These are phyloP conservation scores for Colletotrichum orbiculare DNA, from an alignment of 2,329 filamentous ascomycete genomes.

Conservation along the genomic window DNA sequence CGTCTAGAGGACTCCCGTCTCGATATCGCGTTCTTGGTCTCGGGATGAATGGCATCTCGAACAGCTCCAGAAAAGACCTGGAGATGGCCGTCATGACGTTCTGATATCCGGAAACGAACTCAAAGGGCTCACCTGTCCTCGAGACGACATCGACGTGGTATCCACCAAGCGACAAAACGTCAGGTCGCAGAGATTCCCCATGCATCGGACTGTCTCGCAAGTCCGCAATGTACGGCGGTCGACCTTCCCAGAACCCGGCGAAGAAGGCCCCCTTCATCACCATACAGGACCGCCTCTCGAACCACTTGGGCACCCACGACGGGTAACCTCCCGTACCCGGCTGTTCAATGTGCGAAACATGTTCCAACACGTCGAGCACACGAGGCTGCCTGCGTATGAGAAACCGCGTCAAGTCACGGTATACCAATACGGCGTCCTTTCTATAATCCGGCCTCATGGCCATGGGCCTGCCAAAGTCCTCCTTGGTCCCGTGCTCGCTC, in stretches of 20 bases:
- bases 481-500: conserved; percentile 18
- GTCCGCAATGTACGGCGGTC: conserved; percentile 24
- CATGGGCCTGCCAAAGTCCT: conserved; percentile 28
- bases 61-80: conserved; percentile 16
- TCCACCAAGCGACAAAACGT: conserved; percentile 29
- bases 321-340: conserved; percentile 30
- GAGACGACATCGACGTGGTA: conserved; percentile 29
- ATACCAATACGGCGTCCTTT: conserved; percentile 27
- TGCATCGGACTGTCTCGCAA: conserved; percentile 23
- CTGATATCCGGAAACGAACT: conserved; percentile 8
- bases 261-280: conserved; percentile 29
- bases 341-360: conserved; percentile 33
- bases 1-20: conserved; percentile 25
- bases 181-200: conserved; percentile 11
- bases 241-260: conserved; percentile 33
- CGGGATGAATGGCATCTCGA: conserved; percentile 3
- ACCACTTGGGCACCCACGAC: conserved; percentile 38
- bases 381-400: conserved; percentile 33
- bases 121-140: conserved; percentile 8
- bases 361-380: conserved; percentile 30
- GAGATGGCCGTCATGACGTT: not conserved
- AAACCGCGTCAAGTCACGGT: conserved; percentile 36
- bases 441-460: conserved; percentile 34
- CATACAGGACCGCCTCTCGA: conserved; percentile 21
- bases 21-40: conserved; percentile 16